Evolutionary conservation across 176 grass and related monocot genomes (phyloP), one percentile per base, ranked within the genome.

Genomic region (Rhynchospora pubera): DNA sequence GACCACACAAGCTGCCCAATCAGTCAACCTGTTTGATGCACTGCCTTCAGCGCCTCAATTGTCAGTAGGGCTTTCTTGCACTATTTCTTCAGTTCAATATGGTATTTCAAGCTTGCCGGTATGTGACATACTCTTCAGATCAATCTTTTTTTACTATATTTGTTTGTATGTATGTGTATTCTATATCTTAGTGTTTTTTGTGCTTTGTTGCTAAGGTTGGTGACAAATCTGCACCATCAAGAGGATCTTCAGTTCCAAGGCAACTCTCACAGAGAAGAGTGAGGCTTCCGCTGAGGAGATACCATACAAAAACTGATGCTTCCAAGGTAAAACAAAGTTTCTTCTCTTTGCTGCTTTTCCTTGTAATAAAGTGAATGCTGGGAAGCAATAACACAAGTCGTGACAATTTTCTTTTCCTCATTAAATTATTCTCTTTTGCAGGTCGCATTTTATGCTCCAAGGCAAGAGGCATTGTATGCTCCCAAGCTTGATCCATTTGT

Each of bases 211-310:
- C 14, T 65, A 62, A 66, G 79, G 22, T 82, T 62, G 57, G 60
- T 1, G 58, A 82, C 10, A 82, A 46, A 66, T 28, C 79, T 62
- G 61, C 14, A 53, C 5, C 42, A 7, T 64, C 61, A 52, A 82
- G 79, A 18, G 59, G 58, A 14, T 50, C 57, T 34, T 64, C 79
- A 47, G 59, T 66, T 30, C 79, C 79, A 5, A 82, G 79, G 60
- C 79, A 82, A 14, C 62, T 82, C 61, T 66, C 61, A 50, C 79
- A 82, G 79, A 65, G 61, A 82, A 65, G 79, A 66, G 79, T 82
- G 34, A 82, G 79, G 61, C 79, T 82, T 82, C 79, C 79, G 9
- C 39, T 82, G 5, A 82, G 79, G 47, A 82, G 62, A 82, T 66
- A 66, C 47, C 79, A 64, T 48, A 46, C 79, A 30, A 82, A 82